Evolutionary conservation across 2,329 filamentous ascomycete species (phyloP).

Genomic region (Geosmithia putterillii): DNA sequence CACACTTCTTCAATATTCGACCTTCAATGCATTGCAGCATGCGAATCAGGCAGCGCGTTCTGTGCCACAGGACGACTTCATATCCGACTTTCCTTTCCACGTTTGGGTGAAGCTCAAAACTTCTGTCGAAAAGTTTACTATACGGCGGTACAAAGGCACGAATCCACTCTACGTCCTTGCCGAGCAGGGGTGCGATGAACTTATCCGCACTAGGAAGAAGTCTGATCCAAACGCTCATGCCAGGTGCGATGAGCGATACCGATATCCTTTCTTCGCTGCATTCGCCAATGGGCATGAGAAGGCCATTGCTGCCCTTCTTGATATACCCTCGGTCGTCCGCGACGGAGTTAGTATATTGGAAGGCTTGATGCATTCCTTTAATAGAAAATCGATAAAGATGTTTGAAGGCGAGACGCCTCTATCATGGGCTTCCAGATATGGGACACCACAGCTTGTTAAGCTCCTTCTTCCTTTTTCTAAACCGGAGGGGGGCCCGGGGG

Average conservation of each 20-base stretch:
- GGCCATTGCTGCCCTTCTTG: neutral
- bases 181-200: neutral
- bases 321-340: neutral
- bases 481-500: no score
- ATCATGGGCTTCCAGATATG: no score
- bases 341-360: slow-evolving; percentile 3
- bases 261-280: slow-evolving; percentile 1
- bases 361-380: no score
- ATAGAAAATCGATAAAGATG: no score
- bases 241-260: neutral
- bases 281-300: neutral
- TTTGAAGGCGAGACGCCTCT: no score
- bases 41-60: slow-evolving; percentile 3
- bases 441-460: no score
- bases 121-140: neutral
- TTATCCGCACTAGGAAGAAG: neutral
- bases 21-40: neutral
- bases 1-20: slow-evolving; percentile 31
- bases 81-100: slow-evolving; percentile 13
- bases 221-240: no score
- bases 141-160: neutral
- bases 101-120: slow-evolving; percentile 19
- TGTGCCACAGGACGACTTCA: slow-evolving; percentile 16
- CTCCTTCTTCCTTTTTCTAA: no score
- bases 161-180: slow-evolving; percentile 1